These are phyloP conservation scores for Ophiostoma pallidulum DNA, from an alignment of 2,329 filamentous ascomycete species.

Conservation along the genomic window DNA sequence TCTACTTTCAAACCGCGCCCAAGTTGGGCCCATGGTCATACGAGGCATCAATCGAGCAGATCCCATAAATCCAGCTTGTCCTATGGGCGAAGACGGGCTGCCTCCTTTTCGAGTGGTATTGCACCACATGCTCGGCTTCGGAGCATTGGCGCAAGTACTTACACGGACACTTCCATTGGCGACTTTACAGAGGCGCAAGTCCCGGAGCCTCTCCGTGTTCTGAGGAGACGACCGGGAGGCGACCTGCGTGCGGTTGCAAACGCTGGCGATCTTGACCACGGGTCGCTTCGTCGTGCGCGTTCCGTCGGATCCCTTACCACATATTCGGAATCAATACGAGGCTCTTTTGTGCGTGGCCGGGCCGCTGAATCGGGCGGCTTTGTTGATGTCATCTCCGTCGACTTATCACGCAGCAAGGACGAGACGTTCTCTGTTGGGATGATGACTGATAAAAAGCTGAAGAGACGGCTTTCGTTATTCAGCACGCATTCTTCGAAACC, in stretches of 20 bases:
- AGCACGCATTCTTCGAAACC: conserved; percentile 55
- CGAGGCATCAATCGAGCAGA: conserved; percentile 37
- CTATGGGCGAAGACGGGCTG: conserved; percentile 44
- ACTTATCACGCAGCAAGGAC: conserved; percentile 31
- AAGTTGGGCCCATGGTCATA: conserved; percentile 30
- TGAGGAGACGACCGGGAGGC: conserved; percentile 65
- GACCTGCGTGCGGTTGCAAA: conserved; percentile 61
- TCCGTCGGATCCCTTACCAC: conserved; percentile 52
- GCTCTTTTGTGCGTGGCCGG: conserved; percentile 43
- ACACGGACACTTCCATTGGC: conserved; percentile 41
- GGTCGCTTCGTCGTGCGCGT: conserved; percentile 41
- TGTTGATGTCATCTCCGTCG: conserved; percentile 31
- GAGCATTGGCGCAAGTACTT: conserved; percentile 53
- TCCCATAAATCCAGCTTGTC: conserved; percentile 43
- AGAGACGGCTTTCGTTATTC: conserved; percentile 43
- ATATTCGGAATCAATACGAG: conserved; percentile 51
- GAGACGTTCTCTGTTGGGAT: conserved; percentile 50
- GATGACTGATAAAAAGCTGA: conserved; percentile 41
- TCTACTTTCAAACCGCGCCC: conserved; percentile 24
- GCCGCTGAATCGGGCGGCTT: conserved; percentile 31
- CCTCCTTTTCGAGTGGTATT: conserved; percentile 51
- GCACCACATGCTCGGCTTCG: conserved; percentile 40
- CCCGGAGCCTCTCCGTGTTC: conserved; percentile 48
- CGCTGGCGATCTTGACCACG: conserved; percentile 49
- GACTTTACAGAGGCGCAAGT: conserved; percentile 36